phyloP scores from a whole-genome alignment of 176 grass and related monocot species.

The Saccharum spontaneum region DNA sequence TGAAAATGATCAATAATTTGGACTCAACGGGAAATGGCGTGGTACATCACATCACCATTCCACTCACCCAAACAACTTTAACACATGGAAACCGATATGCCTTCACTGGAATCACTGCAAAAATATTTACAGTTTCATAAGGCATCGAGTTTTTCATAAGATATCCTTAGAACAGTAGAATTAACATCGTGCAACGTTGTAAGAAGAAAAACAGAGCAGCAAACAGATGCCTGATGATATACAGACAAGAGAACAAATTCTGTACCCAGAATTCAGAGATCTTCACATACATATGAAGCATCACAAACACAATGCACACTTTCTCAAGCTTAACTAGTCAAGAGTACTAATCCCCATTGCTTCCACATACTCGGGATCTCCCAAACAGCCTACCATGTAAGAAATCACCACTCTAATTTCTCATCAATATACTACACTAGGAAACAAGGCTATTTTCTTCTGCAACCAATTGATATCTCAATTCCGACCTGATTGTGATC shows the following conservation, averaged over 20 bases:
- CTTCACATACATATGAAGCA: conserved; percentile 29
- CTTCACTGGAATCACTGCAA: background rate
- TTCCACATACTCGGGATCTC: conserved; percentile 4
- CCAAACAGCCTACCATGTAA: conserved; percentile 13
- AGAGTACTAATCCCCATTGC: conserved; percentile 13
- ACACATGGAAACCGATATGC: background rate
- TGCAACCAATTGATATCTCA: conserved; percentile 25
- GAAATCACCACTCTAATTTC: conserved; percentile 20
- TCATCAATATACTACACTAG: conserved; percentile 20
- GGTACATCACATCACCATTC: background rate
- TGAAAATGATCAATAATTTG: background rate
- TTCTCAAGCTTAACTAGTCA: conserved; percentile 32
- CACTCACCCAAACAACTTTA: background rate
- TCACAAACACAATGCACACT: conserved; percentile 33
- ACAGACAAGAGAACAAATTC: conserved; percentile 10
- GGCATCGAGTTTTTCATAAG: conserved; percentile 11
- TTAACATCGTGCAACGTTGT: background rate
- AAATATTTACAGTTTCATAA: conserved; percentile 31
- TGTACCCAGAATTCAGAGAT: conserved; percentile 27
- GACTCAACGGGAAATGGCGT: background rate
- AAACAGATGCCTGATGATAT: background rate
- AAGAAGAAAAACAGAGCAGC: background rate
- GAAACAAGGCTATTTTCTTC: background rate
- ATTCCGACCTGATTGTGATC: background rate
- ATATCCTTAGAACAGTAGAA: background rate